phyloP scores from a whole-genome alignment of 176 grass and related monocot genomes.

The Cymbopogon citratus region DNA sequence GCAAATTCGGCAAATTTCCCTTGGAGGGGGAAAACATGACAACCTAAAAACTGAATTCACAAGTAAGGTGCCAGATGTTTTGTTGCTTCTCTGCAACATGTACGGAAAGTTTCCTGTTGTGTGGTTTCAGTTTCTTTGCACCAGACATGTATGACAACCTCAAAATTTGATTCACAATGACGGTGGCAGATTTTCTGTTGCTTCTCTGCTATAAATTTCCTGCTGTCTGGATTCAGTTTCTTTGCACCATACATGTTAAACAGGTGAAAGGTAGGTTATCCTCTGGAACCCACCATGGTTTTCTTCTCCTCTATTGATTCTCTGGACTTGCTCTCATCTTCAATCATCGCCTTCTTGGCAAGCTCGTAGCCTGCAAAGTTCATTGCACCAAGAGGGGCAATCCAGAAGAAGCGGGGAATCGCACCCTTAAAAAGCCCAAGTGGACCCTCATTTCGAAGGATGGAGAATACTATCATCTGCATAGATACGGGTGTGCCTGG shows the following conservation, averaged over 20 bases:
- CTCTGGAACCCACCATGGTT: constrained; percentile 12
- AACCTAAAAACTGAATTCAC: too few relatives aligned
- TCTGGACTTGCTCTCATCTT: constrained; percentile 28
- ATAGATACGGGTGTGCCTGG: constrained; percentile 77
- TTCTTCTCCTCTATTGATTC: constrained; percentile 23
- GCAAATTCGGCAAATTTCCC: not conserved
- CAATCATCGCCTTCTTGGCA: constrained; percentile 83
- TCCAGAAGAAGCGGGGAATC: constrained; percentile 88
- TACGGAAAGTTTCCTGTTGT: too few relatives aligned
- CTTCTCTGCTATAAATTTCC: not conserved
- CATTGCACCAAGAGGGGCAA: constrained; percentile 92
- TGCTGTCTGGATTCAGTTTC: not conserved
- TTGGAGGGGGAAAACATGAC: too few relatives aligned
- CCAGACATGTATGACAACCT: not conserved
- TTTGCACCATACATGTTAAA: constrained; percentile 12
- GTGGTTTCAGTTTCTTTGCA: too few relatives aligned
- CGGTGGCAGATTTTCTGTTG: not conserved
- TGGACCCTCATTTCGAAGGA: constrained; percentile 79
- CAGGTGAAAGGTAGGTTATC: not conserved
- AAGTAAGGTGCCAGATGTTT: too few relatives aligned
- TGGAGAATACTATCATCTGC: constrained; percentile 85
- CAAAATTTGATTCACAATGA: not conserved
- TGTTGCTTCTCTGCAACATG: too few relatives aligned
- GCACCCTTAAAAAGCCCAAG: constrained; percentile 85
- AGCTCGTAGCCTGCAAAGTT: constrained; percentile 97